Conservation (phyloP, 495 filamentous ascomycete species). For the Podospora pseudocomata region DNA sequence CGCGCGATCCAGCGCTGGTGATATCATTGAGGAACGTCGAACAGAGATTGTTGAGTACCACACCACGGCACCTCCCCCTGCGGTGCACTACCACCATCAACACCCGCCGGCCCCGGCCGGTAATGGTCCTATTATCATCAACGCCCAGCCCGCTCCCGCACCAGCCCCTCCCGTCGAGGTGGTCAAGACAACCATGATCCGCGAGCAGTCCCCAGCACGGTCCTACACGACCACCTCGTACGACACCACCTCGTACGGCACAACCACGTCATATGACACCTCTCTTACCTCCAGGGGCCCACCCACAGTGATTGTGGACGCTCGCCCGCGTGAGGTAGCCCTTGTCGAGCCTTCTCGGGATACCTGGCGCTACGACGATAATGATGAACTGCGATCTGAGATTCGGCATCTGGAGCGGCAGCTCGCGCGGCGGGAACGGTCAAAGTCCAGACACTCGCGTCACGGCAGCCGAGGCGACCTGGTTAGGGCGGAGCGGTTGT, state of each 20-base stretch:
- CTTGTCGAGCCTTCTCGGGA: background rate
- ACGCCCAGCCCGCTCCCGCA: constrained; percentile 42
- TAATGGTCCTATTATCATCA: constrained; percentile 35
- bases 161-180: constrained; percentile 37
- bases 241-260: constrained; percentile 14
- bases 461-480: constrained; percentile 37
- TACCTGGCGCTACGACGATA: constrained; percentile 8
- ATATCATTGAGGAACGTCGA: constrained; percentile 38
- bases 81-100: constrained; percentile 2
- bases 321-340: constrained; percentile 40
- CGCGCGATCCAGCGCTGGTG: constrained; percentile 35
- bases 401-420: constrained; percentile 38
- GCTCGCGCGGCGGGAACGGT: constrained; percentile 19
- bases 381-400: constrained; percentile 40
- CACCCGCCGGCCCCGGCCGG: constrained; percentile 28
- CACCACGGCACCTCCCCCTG: constrained; percentile 10
- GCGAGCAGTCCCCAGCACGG: constrained; percentile 40
- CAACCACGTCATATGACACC: constrained; percentile 18
- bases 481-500: constrained; percentile 45
- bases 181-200: constrained; percentile 36
- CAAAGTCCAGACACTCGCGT: constrained; percentile 9
- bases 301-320: constrained; percentile 33
- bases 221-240: constrained; percentile 30
- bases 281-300: constrained; percentile 28
- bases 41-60: constrained; percentile 30